Percentiles rank a stretch among this genome's conserved stretches.
Conservation (phyloP, 805 yeast species). For the Candida caryicola region DNA sequence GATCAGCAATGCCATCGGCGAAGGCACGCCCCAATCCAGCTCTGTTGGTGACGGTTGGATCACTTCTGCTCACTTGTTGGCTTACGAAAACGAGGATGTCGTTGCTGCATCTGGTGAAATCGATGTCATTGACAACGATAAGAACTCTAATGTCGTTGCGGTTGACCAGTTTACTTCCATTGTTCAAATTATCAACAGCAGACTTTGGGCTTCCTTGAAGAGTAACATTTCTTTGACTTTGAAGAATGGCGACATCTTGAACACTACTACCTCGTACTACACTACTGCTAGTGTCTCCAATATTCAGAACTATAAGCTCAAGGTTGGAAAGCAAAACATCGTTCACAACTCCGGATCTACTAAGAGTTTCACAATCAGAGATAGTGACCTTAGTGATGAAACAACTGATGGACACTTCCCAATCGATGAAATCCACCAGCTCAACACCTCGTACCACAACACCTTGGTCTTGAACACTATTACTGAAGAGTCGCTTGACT, state of each 20-base stretch:
- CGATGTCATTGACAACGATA: slow-evolving; percentile 15
- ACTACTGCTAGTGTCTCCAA: not conserved
- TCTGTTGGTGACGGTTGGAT: slow-evolving; percentile 57
- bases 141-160: slow-evolving; percentile 28
- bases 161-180: slow-evolving; percentile 38
- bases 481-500: not conserved
- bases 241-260: slow-evolving; percentile 33
- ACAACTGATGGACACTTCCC: not conserved
- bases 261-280: slow-evolving; percentile 15
- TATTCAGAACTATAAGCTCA: not conserved
- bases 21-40: slow-evolving; percentile 19
- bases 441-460: not conserved
- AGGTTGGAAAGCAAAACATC: not conserved
- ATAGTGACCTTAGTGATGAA: not conserved
- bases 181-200: slow-evolving; percentile 39
- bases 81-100: slow-evolving; percentile 50
- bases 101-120: slow-evolving; percentile 39
- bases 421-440: not conserved
- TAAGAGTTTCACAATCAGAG: not conserved
- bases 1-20: slow-evolving; percentile 52
- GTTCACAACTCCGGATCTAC: not conserved
- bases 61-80: slow-evolving; percentile 51
- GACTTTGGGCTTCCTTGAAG: slow-evolving; percentile 28
- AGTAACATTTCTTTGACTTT: slow-evolving; percentile 38
- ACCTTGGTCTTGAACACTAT: not conserved